Evolutionary conservation across 192 early-diverging fungal species (phyloP).

Genomic region (Backusella macrospora): DNA sequence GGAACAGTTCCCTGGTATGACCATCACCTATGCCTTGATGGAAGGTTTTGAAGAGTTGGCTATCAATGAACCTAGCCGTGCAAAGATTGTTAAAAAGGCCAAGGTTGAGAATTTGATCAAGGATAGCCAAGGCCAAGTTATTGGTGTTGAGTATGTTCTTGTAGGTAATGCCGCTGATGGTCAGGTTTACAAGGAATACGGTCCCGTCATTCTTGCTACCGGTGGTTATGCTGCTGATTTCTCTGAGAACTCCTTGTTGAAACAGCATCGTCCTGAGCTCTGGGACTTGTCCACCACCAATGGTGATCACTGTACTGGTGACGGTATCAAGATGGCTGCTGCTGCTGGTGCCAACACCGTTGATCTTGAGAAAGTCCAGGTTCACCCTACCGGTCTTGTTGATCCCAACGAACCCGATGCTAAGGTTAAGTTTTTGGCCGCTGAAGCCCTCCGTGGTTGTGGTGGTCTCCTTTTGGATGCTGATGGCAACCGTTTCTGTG

Average conservation of each 20-base stretch:
- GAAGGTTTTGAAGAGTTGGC: constrained; percentile 75
- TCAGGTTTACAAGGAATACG: constrained; percentile 62
- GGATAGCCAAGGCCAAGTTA: constrained; percentile 62
- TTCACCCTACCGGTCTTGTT: constrained; percentile 96
- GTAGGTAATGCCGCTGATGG: constrained; percentile 54
- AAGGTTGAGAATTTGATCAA: constrained; percentile 75
- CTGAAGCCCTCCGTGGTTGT: constrained; percentile 93
- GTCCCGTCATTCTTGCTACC: constrained; percentile 88
- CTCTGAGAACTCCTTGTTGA: constrained; percentile 70
- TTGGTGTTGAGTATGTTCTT: constrained; percentile 80
- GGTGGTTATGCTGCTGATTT: constrained; percentile 97
- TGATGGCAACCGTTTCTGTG: constrained; percentile 86
- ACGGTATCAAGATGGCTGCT: constrained; percentile 88
- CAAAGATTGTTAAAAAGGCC: constrained; percentile 82
- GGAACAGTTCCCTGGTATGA: constrained; percentile 88
- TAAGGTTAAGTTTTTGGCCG: constrained; percentile 93
- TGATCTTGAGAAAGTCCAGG: constrained; percentile 96
- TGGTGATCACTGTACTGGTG: constrained; percentile 93
- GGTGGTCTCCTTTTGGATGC: constrained; percentile 85
- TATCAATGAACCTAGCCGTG: constrained; percentile 67
- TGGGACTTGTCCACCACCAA: constrained; percentile 85
- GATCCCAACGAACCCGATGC: constrained; percentile 86
- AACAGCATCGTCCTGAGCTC: constrained; percentile 81
- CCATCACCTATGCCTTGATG: constrained; percentile 91
- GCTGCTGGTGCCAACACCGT: constrained; percentile 82